A percentile compares a stretch with the other conserved stretches of the same genome.
These are phyloP conservation scores for Boletellus deceptivus DNA, from an alignment of 1,284 basidiomycete species.

Conservation along the genomic window DNA sequence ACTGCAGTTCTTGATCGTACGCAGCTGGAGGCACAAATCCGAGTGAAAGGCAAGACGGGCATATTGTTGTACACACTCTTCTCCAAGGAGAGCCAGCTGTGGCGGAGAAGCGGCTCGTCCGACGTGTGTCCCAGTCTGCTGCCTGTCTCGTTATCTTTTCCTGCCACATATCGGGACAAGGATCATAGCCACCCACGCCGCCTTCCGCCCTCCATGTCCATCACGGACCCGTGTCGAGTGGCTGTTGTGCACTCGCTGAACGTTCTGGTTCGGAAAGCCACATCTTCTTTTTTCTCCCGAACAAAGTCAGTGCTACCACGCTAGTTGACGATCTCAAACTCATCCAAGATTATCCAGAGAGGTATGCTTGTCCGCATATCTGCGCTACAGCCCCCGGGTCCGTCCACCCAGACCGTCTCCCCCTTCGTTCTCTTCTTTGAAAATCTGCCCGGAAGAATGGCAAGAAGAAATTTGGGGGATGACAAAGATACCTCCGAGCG, in stretches of 20 bases:
- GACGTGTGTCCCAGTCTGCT: conserved; percentile 44
- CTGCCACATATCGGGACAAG: conserved; percentile 42
- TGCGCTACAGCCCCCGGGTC: conserved; percentile 50
- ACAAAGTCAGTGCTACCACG: conserved; percentile 21
- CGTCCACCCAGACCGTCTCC: conserved; percentile 48
- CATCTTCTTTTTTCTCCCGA: conserved; percentile 33
- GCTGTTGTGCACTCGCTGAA: conserved; percentile 46
- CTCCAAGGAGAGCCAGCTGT: conserved; percentile 39
- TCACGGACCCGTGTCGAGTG: conserved; percentile 31
- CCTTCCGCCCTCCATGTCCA: conserved; percentile 53
- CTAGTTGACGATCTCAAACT: conserved; percentile 6
- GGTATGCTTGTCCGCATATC: conserved; percentile 26
- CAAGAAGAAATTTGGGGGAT: conserved; percentile 48
- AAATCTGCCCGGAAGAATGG: conserved; percentile 60
- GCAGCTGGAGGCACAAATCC: conserved; percentile 54
- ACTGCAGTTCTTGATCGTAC: conserved; percentile 3
- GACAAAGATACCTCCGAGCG: conserved; percentile 18
- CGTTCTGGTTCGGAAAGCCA: conserved; percentile 40
- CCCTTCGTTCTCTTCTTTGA: conserved; percentile 51
- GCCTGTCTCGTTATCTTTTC: conserved; percentile 49
- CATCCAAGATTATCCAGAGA: conserved; percentile 37
- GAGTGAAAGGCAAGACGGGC: conserved; percentile 40
- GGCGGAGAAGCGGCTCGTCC: conserved; percentile 35
- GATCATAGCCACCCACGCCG: conserved; percentile 22
- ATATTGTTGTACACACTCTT: conserved; percentile 36